phyloP scores from a whole-genome alignment of 345 rosid species.

The Lepidium aucheri region DNA sequence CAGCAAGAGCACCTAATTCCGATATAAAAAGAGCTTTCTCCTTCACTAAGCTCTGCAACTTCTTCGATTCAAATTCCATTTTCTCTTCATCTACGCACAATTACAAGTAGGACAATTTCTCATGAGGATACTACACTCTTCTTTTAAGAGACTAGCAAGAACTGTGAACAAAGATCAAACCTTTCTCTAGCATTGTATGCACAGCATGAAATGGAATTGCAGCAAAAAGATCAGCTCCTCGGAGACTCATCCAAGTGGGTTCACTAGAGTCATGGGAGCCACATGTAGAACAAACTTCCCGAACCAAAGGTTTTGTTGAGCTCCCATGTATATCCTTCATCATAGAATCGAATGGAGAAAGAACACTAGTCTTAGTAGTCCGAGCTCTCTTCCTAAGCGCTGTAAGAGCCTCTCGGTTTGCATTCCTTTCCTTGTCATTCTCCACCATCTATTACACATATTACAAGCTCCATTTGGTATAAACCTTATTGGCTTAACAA shows the following conservation, averaged over 20 bases:
- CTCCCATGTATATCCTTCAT: slow-evolving; percentile 55
- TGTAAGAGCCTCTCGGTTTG: slow-evolving; percentile 71
- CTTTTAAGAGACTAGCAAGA: neutral
- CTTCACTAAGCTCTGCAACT: slow-evolving; percentile 63
- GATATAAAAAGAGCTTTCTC: slow-evolving; percentile 58
- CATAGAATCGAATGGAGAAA: slow-evolving; percentile 59
- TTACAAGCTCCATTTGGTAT: neutral
- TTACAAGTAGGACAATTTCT: too few species aligned
- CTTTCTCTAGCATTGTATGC: slow-evolving; percentile 72
- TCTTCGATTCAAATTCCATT: slow-evolving; percentile 55
- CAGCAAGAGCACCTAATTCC: slow-evolving; percentile 70
- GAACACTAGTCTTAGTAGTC: slow-evolving; percentile 61
- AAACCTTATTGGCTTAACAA: neutral
- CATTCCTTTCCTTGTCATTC: slow-evolving; percentile 69
- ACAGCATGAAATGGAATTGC: slow-evolving; percentile 70
- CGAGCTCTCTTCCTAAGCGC: slow-evolving; percentile 70
- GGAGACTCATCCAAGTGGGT: slow-evolving; percentile 74
- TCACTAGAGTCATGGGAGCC: slow-evolving; percentile 64
- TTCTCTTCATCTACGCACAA: slow-evolving; percentile 24
- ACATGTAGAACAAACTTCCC: slow-evolving; percentile 71
- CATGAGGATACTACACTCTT: too few species aligned
- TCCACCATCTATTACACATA: slow-evolving; percentile 50
- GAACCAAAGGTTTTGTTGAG: slow-evolving; percentile 51
- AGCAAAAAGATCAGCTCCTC: slow-evolving; percentile 69
- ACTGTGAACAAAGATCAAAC: slow-evolving; percentile 17